These are phyloP conservation scores for Miamiensis avidus DNA, from an alignment of 169 alveolate genomes.

Conservation along the genomic window DNA sequence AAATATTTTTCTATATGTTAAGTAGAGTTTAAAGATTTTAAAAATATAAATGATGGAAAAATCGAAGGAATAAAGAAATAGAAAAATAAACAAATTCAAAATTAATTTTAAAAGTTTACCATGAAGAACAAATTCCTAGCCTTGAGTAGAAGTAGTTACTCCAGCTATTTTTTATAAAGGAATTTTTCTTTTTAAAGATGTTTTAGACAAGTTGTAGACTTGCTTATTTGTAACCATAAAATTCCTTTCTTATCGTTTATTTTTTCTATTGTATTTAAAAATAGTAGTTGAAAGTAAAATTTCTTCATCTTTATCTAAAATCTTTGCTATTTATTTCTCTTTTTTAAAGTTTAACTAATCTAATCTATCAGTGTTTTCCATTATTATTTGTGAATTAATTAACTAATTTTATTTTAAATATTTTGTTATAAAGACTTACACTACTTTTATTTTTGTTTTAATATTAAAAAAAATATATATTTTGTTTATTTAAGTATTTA, in stretches of 20 bases:
- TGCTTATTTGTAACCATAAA: constrained; percentile 30
- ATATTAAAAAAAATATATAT: too few species aligned
- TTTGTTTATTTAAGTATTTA: too few species aligned
- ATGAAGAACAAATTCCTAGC: constrained; percentile 39
- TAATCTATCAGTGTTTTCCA: too few species aligned
- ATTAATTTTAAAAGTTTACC: not conserved
- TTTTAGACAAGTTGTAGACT: constrained; percentile 30
- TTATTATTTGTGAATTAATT: too few species aligned
- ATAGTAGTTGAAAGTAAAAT: constrained; percentile 27
- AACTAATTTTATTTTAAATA: too few species aligned
- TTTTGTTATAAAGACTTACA: too few species aligned
- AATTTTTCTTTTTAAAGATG: constrained; percentile 38
- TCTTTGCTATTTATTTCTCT: constrained; percentile 30
- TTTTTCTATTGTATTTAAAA: constrained; percentile 37
- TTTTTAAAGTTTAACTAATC: constrained; percentile 32
- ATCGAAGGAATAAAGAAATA: too few species aligned
- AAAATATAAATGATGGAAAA: too few species aligned
- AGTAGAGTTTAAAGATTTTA: not conserved
- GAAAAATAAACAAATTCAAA: too few species aligned
- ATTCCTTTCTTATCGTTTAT: constrained; percentile 40
- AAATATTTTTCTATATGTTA: too few species aligned
- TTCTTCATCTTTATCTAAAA: constrained; percentile 30
- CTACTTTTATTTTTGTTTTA: too few species aligned
- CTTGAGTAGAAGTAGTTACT: constrained; percentile 25
- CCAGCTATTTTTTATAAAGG: constrained; percentile 30